Conservation (phyloP, 768 basidiomycete genomes). For the Postia placenta region DNA sequence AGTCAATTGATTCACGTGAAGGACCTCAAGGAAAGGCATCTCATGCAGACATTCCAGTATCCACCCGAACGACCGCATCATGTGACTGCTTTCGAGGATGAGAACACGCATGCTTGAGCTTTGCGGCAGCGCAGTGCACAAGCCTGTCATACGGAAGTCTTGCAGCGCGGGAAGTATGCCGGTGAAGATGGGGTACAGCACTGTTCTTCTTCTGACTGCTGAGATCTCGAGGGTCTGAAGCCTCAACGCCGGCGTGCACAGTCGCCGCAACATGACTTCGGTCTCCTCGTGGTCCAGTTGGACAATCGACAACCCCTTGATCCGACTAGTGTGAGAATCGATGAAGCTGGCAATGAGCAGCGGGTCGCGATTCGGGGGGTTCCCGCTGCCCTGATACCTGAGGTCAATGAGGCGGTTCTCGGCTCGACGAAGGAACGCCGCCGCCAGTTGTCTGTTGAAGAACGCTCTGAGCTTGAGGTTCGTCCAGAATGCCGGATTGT, state of each 20-base stretch:
- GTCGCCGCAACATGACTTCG: not conserved
- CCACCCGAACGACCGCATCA: too few species aligned
- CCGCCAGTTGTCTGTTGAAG: not conserved
- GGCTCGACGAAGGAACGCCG: not conserved
- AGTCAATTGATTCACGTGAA: not conserved
- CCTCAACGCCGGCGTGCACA: not conserved
- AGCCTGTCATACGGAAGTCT: not conserved
- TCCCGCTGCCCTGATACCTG: not conserved
- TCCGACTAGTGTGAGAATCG: not conserved
- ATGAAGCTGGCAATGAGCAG: not conserved
- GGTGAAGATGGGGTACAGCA: not conserved
- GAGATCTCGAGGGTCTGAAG: not conserved
- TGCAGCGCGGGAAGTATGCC: not conserved
- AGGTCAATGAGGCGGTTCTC: not conserved
- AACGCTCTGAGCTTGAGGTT: not conserved
- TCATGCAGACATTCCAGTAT: not conserved
- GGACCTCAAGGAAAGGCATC: not conserved
- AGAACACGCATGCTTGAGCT: not conserved
- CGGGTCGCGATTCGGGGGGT: not conserved
- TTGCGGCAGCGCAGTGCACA: not conserved
- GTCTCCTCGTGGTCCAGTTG: not conserved
- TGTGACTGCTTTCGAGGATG: not conserved
- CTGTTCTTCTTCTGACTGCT: not conserved
- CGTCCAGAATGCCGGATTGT: not conserved
- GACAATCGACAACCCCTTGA: not conserved